Evolutionary conservation across 371 early-diverging fungal species (phyloP).

Genomic region (Smittium culicis): DNA sequence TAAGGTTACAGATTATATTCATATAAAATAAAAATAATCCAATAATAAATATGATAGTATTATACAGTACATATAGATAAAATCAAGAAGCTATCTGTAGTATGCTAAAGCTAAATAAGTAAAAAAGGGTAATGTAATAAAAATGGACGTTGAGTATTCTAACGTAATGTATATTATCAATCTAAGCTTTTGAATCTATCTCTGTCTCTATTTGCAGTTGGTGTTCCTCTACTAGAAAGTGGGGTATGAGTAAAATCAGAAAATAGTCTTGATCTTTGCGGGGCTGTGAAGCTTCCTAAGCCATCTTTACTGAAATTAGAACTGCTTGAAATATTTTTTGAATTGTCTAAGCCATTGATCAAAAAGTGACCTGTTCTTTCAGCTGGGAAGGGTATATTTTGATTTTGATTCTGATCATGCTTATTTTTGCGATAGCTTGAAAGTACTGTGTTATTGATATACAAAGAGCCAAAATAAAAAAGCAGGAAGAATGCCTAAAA

Average conservation of each 20-base stretch:
- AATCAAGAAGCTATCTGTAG: no score
- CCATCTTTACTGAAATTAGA: not conserved
- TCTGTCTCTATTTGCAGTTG: not conserved
- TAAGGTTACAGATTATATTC: no score
- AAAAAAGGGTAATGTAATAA: no score
- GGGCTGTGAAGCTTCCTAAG: not conserved
- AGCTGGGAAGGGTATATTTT: conserved; percentile 5
- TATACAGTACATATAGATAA: no score
- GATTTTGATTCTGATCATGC: not conserved
- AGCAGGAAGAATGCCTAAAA: conserved; percentile 23
- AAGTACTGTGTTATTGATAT: conserved; percentile 32
- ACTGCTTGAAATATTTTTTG: not conserved
- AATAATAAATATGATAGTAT: no score
- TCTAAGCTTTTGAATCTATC: not conserved
- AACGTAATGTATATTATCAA: no score
- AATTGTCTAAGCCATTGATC: not conserved
- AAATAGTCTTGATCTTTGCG: not conserved
- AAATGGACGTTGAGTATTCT: no score
- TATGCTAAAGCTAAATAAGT: no score
- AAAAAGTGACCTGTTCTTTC: conserved; percentile 6
- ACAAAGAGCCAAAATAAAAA: conserved; percentile 29
- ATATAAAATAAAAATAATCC: no score
- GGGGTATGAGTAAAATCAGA: not conserved
- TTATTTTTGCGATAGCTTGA: conserved; percentile 24
- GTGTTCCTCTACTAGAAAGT: not conserved